A percentile compares a stretch with the other conserved stretches of the same genome.
Conservation (phyloP, 2,329 filamentous ascomycete species). For the Colletotrichum liaoningense region DNA sequence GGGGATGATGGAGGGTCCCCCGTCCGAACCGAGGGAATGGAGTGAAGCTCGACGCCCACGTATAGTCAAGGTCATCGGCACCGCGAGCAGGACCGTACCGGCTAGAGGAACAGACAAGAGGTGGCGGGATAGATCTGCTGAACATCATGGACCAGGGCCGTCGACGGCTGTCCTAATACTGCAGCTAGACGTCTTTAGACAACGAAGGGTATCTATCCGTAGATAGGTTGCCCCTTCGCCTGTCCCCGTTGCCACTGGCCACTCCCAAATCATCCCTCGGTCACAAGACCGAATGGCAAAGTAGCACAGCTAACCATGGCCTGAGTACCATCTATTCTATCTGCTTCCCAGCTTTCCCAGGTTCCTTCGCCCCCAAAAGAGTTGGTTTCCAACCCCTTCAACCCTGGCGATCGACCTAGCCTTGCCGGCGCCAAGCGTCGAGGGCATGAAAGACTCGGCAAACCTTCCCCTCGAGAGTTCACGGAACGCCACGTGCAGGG, state of each 20-base stretch:
- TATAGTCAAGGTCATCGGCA: not conserved
- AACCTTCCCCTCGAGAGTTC: constrained; percentile 32
- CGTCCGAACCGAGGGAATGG: not conserved
- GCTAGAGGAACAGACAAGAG: not conserved
- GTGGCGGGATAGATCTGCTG: constrained; percentile 10
- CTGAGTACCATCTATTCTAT: not conserved
- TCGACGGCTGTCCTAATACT: constrained; percentile 12
- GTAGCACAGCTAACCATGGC: not conserved
- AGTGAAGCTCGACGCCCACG: not conserved
- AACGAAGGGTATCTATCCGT: not conserved
- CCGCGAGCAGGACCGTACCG: not conserved
- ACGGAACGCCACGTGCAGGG: constrained; percentile 30
- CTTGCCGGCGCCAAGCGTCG: constrained; percentile 30
- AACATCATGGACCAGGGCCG: constrained; percentile 24
- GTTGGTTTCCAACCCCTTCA: not conserved
- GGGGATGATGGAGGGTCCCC: not conserved
- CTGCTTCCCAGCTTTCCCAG: not conserved
- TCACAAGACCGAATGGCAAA: constrained; percentile 19
- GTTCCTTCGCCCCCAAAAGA: constrained; percentile 10
- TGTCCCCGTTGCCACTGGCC: constrained; percentile 7
- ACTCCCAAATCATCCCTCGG: constrained; percentile 5
- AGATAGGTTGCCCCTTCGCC: not conserved
- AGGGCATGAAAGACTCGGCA: constrained; percentile 35
- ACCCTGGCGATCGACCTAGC: constrained; percentile 25
- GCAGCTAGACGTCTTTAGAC: constrained; percentile 11